Conservation (phyloP, 495 filamentous ascomycete species). For the Penicillium riverlandense region DNA sequence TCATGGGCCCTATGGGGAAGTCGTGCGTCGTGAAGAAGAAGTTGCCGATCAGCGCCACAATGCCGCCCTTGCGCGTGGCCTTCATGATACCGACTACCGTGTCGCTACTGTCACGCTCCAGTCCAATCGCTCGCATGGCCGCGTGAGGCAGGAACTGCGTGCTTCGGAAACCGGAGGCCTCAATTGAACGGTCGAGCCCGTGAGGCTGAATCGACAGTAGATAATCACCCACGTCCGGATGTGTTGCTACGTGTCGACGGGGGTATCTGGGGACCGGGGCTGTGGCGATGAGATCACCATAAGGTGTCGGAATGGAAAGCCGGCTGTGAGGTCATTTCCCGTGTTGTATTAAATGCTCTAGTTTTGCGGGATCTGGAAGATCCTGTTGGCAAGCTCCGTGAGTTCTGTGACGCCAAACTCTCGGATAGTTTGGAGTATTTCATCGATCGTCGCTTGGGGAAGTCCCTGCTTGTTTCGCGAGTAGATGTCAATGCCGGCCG, state of each 20-base stretch:
- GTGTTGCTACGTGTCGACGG: conserved; percentile 7
- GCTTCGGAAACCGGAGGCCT: conserved; percentile 26
- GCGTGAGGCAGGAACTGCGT: conserved; percentile 11
- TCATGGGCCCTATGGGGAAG: conserved; percentile 20
- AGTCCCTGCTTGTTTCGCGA: conserved; percentile 47
- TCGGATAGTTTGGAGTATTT: conserved; percentile 36
- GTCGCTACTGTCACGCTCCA: conserved; percentile 21
- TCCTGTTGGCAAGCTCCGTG: conserved; percentile 5
- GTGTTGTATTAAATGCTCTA: not conserved
- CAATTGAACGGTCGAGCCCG: conserved; percentile 27
- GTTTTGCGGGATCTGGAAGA: conserved; percentile 16
- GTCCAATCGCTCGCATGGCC: conserved; percentile 17
- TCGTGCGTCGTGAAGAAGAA: conserved; percentile 22
- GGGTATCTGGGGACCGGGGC: too few relatives aligned
- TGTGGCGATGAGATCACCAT: too few relatives aligned
- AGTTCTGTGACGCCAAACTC: conserved; percentile 18
- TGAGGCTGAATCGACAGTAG: conserved; percentile 22
- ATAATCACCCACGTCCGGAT: conserved; percentile 19
- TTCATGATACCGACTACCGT: conserved; percentile 21
- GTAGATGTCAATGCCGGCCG: conserved; percentile 69
- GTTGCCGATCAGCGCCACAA: conserved; percentile 24
- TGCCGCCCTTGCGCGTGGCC: conserved; percentile 24
- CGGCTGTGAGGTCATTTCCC: too few relatives aligned
- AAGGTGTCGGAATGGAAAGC: too few relatives aligned
- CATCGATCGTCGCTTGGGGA: conserved; percentile 35